Evolutionary conservation across 139 green algal genomes (phyloP).

Genomic region (Chlorella sp.): DNA sequence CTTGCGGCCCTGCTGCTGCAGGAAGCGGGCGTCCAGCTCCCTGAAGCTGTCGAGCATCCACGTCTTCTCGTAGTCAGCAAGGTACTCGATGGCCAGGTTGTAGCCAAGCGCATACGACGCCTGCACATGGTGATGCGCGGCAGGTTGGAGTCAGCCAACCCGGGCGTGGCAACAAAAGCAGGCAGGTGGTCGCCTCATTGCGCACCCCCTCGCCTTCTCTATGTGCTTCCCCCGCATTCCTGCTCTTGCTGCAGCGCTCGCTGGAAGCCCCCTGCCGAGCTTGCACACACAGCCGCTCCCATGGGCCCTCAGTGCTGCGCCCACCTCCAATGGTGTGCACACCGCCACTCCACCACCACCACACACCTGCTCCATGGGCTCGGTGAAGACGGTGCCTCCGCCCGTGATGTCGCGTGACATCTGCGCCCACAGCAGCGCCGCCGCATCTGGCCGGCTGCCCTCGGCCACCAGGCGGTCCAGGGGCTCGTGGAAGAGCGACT

Average conservation of each 20-base stretch:
- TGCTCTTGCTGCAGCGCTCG: no score
- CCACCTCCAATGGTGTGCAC: no score
- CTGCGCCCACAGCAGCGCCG: slow-evolving; percentile 54
- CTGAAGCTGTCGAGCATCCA: slow-evolving; percentile 90
- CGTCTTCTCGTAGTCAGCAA: slow-evolving; percentile 91
- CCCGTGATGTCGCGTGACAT: slow-evolving; percentile 75
- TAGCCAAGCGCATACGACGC: slow-evolving; percentile 86
- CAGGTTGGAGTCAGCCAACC: no score
- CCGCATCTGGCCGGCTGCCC: slow-evolving; percentile 28
- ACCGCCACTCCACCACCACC: no score
- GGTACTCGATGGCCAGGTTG: slow-evolving; percentile 93
- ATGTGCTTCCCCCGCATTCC: no score
- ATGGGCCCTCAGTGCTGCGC: no score
- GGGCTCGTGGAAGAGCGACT: slow-evolving; percentile 57
- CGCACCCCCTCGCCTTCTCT: no score
- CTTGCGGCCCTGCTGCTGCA: slow-evolving; percentile 29
- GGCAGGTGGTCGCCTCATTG: no score
- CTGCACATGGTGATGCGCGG: no score
- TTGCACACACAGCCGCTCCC: no score
- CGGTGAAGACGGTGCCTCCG: slow-evolving; percentile 16
- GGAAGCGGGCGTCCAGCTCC: slow-evolving; percentile 50
- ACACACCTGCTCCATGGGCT: slow-evolving; percentile 38
- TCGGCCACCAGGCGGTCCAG: slow-evolving; percentile 55
- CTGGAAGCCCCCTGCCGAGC: no score
- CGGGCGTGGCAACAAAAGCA: no score